These are phyloP conservation scores for Turnera subulata DNA, from an alignment of 345 rosid species.

Conservation along the genomic window DNA sequence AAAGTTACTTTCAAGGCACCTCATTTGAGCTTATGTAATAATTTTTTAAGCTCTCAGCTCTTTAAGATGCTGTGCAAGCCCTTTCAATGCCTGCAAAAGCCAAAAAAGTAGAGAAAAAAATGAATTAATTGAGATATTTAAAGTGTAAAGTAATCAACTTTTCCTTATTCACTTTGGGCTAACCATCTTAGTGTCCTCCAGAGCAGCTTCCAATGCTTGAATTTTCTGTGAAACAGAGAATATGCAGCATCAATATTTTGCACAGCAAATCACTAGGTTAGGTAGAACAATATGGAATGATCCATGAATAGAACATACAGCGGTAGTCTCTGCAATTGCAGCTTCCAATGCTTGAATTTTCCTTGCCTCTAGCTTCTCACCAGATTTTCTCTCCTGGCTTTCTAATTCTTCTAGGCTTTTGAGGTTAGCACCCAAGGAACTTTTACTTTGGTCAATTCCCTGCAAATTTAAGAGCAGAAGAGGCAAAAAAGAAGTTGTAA, in stretches of 20 bases:
- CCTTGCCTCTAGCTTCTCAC: constrained; percentile 6
- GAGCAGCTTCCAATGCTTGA: constrained; percentile 40
- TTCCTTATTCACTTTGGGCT: constrained; percentile 6
- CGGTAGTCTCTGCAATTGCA: constrained; percentile 20
- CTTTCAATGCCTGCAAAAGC: constrained; percentile 31
- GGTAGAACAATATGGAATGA: background rate
- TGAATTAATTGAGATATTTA: background rate
- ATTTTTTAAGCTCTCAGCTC: constrained; percentile 20
- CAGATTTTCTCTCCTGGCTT: background rate
- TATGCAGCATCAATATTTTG: background rate
- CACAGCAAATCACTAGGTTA: background rate
- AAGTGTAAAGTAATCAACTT: background rate
- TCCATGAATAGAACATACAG: constrained; percentile 2
- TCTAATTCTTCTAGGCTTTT: constrained; percentile 10
- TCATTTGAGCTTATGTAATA: background rate
- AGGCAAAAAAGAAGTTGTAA: no score
- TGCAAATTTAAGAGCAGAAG: no score
- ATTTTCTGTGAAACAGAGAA: constrained; percentile 18
- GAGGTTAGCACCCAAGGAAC: background rate
- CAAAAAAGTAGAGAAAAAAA: background rate
- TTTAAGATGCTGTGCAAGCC: constrained; percentile 30
- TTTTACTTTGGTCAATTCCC: constrained; percentile 7
- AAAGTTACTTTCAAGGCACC: background rate
- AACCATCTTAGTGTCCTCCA: constrained; percentile 38
- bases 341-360: constrained; percentile 39